Evolutionary conservation across 2,329 filamentous ascomycete species (phyloP).

Genomic region (Sodiomyces alkalinus): DNA sequence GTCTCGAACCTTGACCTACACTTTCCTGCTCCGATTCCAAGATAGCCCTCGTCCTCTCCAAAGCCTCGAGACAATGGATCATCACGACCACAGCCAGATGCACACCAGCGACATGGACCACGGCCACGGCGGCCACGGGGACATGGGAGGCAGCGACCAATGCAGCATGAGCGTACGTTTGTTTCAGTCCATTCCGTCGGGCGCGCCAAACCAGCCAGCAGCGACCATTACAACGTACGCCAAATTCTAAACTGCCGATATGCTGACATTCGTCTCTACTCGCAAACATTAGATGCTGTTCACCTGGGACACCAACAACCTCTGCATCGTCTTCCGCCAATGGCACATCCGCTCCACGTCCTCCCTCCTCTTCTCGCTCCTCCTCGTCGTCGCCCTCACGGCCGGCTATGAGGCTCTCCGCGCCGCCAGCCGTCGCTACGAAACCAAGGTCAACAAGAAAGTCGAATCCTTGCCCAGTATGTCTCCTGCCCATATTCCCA

Average conservation of each 20-base stretch:
- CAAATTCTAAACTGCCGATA: neutral
- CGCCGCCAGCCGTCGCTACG: conserved; percentile 61
- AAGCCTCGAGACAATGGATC: conserved; percentile 9
- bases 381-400: conserved; percentile 67
- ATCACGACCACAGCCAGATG: conserved; percentile 12
- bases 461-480: conserved; percentile 38
- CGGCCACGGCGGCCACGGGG: conserved; percentile 34
- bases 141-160: conserved; percentile 47
- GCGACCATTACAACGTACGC: neutral
- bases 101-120: conserved; percentile 31
- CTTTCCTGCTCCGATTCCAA: too few relatives aligned
- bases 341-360: conserved; percentile 71
- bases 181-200: neutral
- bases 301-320: conserved; percentile 84
- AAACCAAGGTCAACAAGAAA: conserved; percentile 36
- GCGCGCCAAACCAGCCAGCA: neutral
- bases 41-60: neutral
- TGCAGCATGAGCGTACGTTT: conserved; percentile 80
- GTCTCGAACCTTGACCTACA: neutral
- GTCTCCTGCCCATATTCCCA: too few relatives aligned
- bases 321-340: conserved; percentile 87
- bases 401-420: conserved; percentile 91
- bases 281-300: conserved; percentile 99
- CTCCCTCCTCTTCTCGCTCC: conserved; percentile 66
- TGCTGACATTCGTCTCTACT: conserved; percentile 7